Evolutionary conservation across 164 flowering plant genomes (phyloP).

Genomic region (Vitis cinerea): DNA sequence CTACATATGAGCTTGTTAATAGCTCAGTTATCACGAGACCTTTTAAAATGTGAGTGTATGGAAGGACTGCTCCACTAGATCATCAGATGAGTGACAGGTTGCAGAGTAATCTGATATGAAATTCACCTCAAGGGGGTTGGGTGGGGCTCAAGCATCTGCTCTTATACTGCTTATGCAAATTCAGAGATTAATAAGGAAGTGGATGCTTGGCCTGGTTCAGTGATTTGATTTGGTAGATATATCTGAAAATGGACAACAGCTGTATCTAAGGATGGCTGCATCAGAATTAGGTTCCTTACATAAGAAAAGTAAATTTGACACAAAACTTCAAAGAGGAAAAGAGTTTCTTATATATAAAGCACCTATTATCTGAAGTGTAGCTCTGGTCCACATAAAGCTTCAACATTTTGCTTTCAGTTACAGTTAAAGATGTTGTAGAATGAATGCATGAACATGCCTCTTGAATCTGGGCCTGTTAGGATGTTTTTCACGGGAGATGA

Average conservation of each 20-base stretch:
- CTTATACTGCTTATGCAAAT: slow-evolving; percentile 34
- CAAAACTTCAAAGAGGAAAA: no score
- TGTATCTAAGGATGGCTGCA: slow-evolving; percentile 21
- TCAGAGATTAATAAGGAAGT: slow-evolving; percentile 18
- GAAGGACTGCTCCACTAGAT: slow-evolving; percentile 38
- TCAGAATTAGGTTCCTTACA: slow-evolving; percentile 9
- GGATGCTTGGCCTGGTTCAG: slow-evolving; percentile 37
- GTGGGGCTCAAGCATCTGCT: slow-evolving; percentile 29
- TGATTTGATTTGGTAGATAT: slow-evolving; percentile 24
- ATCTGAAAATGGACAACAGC: slow-evolving; percentile 20
- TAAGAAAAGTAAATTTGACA: no score
- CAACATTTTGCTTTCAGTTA: no score
- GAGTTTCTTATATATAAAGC: no score
- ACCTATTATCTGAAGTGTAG: no score
- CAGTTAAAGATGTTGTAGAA: no score
- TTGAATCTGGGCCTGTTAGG: no score
- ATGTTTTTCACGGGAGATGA: no score
- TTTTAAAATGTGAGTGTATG: slow-evolving; percentile 34
- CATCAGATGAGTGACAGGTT: slow-evolving; percentile 21
- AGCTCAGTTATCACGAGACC: slow-evolving; percentile 17
- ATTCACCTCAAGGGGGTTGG: slow-evolving; percentile 15
- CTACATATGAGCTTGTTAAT: slow-evolving; percentile 2
- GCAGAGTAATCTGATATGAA: slow-evolving; percentile 21
- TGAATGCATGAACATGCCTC: no score
- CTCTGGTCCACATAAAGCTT: no score